These are phyloP conservation scores for Pleurotus tuber-regium DNA, from an alignment of 768 basidiomycete genomes.

Conservation along the genomic window DNA sequence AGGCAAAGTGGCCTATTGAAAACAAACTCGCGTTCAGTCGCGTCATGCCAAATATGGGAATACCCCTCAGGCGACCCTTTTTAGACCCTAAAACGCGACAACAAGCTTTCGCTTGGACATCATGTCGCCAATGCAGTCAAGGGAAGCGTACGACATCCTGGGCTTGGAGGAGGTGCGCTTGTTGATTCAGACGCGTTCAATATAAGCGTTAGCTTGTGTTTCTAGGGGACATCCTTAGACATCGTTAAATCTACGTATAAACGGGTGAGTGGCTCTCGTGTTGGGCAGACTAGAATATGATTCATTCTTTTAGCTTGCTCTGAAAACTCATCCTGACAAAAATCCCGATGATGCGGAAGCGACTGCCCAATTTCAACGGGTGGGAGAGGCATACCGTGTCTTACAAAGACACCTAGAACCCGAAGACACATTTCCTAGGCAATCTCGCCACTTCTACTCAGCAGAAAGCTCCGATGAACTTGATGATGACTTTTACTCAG, in stretches of 20 bases:
- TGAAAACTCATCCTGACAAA: slow-evolving; percentile 76
- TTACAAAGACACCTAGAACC: slow-evolving; percentile 55
- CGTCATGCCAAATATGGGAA: background rate
- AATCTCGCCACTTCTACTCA: slow-evolving; percentile 13
- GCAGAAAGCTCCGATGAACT: slow-evolving; percentile 31
- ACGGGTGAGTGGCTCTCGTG: slow-evolving; percentile 40
- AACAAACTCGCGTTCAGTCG: too few relatives aligned
- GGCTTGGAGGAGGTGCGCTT: slow-evolving; percentile 53
- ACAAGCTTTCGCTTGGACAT: background rate
- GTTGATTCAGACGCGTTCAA: slow-evolving; percentile 2
- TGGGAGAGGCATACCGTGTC: slow-evolving; percentile 67
- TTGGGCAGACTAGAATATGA: background rate
- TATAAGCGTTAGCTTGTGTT: slow-evolving; percentile 12
- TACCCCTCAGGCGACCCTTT: background rate
- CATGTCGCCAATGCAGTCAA: background rate
- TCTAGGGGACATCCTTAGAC: slow-evolving; percentile 61
- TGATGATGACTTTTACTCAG: slow-evolving; percentile 27
- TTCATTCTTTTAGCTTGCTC: slow-evolving; percentile 55
- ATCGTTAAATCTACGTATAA: slow-evolving; percentile 68
- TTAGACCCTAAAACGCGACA: too few relatives aligned
- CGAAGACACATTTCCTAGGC: slow-evolving; percentile 20
- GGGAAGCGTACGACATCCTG: slow-evolving; percentile 39
- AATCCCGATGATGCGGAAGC: slow-evolving; percentile 64
- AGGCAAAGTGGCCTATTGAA: too few relatives aligned
- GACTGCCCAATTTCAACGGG: slow-evolving; percentile 64